These are phyloP conservation scores for Rhodofomes roseus DNA, from an alignment of 1,284 basidiomycete genomes.

Conservation along the genomic window DNA sequence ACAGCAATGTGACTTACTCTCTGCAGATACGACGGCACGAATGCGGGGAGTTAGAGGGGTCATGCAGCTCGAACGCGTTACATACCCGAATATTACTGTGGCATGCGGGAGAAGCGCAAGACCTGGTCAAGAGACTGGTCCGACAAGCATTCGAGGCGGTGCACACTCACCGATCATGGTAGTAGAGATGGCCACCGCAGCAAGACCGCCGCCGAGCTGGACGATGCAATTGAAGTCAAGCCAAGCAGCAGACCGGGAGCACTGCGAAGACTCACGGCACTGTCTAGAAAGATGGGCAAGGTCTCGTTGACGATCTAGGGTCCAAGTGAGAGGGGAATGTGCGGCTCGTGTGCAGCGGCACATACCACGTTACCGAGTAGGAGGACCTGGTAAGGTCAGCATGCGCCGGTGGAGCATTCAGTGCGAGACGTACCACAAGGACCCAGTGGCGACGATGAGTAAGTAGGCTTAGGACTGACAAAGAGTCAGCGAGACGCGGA, in stretches of 20 bases:
- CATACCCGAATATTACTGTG: slow-evolving; percentile 79
- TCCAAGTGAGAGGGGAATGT: background rate
- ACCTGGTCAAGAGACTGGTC: too few relatives aligned
- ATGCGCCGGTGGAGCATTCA: too few relatives aligned
- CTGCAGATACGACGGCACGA: slow-evolving; percentile 26
- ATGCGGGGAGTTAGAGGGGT: background rate
- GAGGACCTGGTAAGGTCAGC: slow-evolving; percentile 52
- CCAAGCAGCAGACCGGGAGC: background rate
- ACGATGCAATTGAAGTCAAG: background rate
- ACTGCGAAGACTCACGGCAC: slow-evolving; percentile 52
- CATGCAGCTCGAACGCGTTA: background rate
- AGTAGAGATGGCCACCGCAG: slow-evolving; percentile 83
- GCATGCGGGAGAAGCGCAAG: background rate
- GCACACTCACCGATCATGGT: slow-evolving; percentile 66
- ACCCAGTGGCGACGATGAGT: slow-evolving; percentile 91
- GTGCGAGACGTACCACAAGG: slow-evolving; percentile 62
- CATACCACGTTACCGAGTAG: slow-evolving; percentile 83
- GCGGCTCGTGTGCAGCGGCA: slow-evolving; percentile 7
- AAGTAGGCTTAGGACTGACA: slow-evolving; percentile 72
- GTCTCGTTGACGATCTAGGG: slow-evolving; percentile 84
- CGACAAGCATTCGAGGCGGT: background rate
- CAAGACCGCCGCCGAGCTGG: slow-evolving; percentile 79
- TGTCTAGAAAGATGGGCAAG: slow-evolving; percentile 92
- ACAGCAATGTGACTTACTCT: slow-evolving; percentile 37
- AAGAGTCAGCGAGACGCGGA: background rate